Base-by-base conservation (phyloP, 768 basidiomycete species). In the Coprinopsis marcescibilis region DNA sequence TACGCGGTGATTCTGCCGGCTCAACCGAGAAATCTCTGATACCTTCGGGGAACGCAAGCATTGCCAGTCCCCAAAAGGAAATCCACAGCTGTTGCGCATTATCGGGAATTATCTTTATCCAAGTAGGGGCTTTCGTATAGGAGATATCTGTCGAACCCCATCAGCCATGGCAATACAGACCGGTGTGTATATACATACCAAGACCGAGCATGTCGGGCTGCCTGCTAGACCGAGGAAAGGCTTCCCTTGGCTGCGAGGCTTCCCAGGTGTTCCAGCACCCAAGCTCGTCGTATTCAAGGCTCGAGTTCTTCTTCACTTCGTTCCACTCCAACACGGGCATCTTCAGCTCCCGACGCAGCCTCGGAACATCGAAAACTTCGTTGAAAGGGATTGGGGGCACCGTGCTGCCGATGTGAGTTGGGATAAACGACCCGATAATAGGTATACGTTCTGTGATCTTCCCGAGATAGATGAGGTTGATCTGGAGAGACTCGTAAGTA, bases 281-380 rank as follows among this genome's bases (percentile, higher is more conserved):
- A n/a, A 49, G 25, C 17, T 36, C 41, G 14, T 43, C 42, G 20
- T 43, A 33, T 2, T 33, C 17, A 8, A 12, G 33, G 24, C 24
- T 27, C 3, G 41, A 19, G 19, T 37, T 36, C n/a, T 21, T 13
- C 19, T 49, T 49, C 5, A 49, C 48, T 12, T 49, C 48, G 10
- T n/a, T 29, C 48, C 48, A 49, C 20, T 49, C 42, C 10, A 49
- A 14, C n/a, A 49, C 36, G 3, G 41, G 48, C 19, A 36, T 8
- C 4, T 35, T 43, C 24, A 44, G 25, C 13, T 32, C 33, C 12
- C n/a, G 2, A 13, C 43, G 41, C 12, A 44, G 24, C 19, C 17
- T 24, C 4, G 42, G 34, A 13, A 49, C 23, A 36, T 49, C 43
- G 35, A 49, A 44, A 27, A 44, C 33, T n/a, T 42, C 40, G n/a